Percentiles rank a stretch among this genome's conserved stretches.
These are phyloP conservation scores for Bocquillonia castaneifolia DNA, from an alignment of 441 rosid genomes.

Conservation along the genomic window DNA sequence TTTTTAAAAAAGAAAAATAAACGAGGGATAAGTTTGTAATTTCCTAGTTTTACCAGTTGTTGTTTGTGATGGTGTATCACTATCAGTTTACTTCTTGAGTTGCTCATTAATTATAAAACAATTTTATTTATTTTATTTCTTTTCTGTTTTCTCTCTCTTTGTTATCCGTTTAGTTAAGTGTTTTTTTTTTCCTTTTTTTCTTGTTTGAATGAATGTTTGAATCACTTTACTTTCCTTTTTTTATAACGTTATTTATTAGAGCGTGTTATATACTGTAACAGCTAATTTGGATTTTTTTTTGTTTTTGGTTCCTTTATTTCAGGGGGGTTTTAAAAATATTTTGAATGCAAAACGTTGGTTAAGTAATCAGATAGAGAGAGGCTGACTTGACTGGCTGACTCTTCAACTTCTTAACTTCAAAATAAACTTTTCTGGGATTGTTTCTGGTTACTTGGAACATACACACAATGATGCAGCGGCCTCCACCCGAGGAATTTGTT, in stretches of 20 bases:
- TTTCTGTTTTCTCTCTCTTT: background rate
- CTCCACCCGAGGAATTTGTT: constrained; percentile 70
- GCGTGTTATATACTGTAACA: constrained; percentile 19
- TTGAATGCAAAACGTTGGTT: constrained; percentile 11
- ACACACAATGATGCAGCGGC: constrained; percentile 65
- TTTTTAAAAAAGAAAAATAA: background rate
- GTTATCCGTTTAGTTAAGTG: constrained; percentile 6
- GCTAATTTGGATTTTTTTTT: constrained; percentile 24
- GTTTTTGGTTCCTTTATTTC: constrained; percentile 24
- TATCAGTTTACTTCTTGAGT: constrained; percentile 23
- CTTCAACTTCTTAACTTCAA: constrained; percentile 13
- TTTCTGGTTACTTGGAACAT: constrained; percentile 17
- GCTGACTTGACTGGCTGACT: background rate
- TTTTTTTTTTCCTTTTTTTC: constrained; percentile 14
- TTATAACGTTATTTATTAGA: constrained; percentile 17
- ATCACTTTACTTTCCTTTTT: constrained; percentile 19
- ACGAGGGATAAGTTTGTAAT: constrained; percentile 10
- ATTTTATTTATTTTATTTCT: background rate
- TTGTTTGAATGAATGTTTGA: constrained; percentile 17
- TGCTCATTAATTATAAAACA: background rate
- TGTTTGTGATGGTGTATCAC: too few species aligned
- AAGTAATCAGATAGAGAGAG: background rate
- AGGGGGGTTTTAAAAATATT: constrained; percentile 27
- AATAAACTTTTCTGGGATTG: constrained; percentile 5
- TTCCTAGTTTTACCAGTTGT: background rate